These are phyloP conservation scores for Immersiporthe knoxdaviesiana DNA, from an alignment of 2,329 filamentous ascomycete species.

Conservation along the genomic window DNA sequence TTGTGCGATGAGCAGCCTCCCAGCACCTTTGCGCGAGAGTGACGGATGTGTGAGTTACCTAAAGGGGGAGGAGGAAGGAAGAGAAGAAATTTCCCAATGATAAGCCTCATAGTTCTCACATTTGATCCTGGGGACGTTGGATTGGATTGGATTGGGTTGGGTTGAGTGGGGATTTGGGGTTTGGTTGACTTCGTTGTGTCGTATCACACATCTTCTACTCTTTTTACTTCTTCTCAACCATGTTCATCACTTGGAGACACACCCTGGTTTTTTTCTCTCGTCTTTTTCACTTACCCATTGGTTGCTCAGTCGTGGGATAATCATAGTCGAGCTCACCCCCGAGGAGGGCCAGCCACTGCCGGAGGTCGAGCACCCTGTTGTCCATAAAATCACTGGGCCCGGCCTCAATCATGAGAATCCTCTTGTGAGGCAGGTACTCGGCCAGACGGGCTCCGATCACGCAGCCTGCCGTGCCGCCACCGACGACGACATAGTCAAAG, in stretches of 20 bases:
- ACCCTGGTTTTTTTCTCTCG: too few relatives aligned
- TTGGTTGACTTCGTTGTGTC: background rate
- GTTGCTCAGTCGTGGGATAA: conserved; percentile 87
- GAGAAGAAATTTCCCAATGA: background rate
- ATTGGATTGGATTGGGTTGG: too few relatives aligned
- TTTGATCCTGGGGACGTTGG: background rate
- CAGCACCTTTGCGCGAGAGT: conserved; percentile 89
- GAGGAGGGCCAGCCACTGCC: conserved; percentile 83
- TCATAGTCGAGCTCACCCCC: conserved; percentile 91
- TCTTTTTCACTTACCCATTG: conserved; percentile 65
- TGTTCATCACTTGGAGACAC: background rate
- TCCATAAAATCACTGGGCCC: conserved; percentile 89
- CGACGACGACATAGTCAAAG: conserved; percentile 86
- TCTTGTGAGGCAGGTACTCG: conserved; percentile 81
- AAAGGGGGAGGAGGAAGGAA: conserved; percentile 31
- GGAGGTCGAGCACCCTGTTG: conserved; percentile 82
- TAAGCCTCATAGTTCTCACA: conserved; percentile 25
- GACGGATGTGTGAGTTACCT: conserved; percentile 90
- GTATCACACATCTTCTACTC: background rate
- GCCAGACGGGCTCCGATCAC: conserved; percentile 80
- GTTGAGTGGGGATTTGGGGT: too few relatives aligned
- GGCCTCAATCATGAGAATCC: conserved; percentile 81
- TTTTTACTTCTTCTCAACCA: background rate
- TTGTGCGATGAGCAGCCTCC: conserved; percentile 94
- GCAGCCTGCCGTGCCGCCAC: conserved; percentile 84